Conservation (phyloP, 2,329 filamentous ascomycete species). For the Bertia moriformis region DNA sequence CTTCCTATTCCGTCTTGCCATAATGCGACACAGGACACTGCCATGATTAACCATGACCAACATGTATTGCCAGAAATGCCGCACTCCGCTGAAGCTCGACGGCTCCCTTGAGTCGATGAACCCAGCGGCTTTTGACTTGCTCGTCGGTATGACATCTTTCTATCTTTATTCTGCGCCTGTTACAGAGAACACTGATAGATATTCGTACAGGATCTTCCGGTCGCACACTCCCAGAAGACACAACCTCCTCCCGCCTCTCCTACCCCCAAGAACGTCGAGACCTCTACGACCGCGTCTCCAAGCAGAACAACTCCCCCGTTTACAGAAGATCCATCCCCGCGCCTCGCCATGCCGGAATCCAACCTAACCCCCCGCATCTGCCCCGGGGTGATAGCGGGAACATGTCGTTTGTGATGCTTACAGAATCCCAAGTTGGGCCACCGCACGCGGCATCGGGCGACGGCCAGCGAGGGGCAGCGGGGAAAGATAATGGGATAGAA, state of each 20-base stretch:
- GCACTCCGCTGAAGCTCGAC: constrained; percentile 73
- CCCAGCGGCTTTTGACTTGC: constrained; percentile 82
- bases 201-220: constrained; percentile 5
- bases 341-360: constrained; percentile 10
- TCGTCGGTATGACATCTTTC: constrained; percentile 56
- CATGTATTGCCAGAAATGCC: constrained; percentile 94
- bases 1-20: background rate
- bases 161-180: no score
- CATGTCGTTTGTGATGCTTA: constrained; percentile 1
- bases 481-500: constrained; percentile 3
- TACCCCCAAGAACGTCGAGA: constrained; percentile 31
- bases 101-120: constrained; percentile 80
- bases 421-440: background rate
- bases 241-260: background rate
- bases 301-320: constrained; percentile 52
- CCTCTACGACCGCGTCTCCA: constrained; percentile 62
- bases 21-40: no score
- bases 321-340: constrained; percentile 61
- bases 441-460: background rate
- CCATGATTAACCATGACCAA: no score
- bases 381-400: constrained; percentile 3
- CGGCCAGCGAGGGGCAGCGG: constrained; percentile 2
- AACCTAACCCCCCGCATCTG: constrained; percentile 4
- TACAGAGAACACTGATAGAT: no score
- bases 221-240: constrained; percentile 54